Evolutionary conservation across 192 early-diverging fungal genomes (phyloP).

Genomic region (Umbelopsis vinacea): DNA sequence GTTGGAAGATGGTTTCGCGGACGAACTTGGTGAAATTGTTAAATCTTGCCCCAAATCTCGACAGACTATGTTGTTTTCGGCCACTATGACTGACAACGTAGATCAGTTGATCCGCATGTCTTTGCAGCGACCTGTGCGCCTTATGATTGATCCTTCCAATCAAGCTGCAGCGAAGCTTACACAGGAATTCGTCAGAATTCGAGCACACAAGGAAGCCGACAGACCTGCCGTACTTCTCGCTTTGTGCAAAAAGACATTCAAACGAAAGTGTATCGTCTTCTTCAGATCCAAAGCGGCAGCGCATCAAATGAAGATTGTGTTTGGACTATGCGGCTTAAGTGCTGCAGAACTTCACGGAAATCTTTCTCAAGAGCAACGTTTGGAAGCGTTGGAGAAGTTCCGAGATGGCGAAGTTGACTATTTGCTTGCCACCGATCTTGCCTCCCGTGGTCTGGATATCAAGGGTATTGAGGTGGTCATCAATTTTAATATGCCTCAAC

Average conservation of each 20-base stretch:
- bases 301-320: conserved; percentile 98
- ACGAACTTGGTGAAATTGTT: conserved; percentile 95
- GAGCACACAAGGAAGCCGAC: conserved; percentile 82
- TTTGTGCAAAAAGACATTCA: conserved; percentile 83
- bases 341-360: conserved; percentile 96
- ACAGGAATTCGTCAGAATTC: conserved; percentile 97
- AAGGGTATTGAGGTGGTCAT: conserved; percentile 96
- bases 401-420: conserved; percentile 84
- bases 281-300: conserved; percentile 94
- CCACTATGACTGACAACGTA: conserved; percentile 99
- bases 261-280: conserved; percentile 84
- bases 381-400: conserved; percentile 91
- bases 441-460: conserved; percentile 96
- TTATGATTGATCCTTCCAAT: conserved; percentile 88
- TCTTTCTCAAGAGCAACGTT: conserved; percentile 86
- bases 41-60: conserved; percentile 82
- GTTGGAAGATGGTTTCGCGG: conserved; percentile 97
- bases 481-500: conserved; percentile 97
- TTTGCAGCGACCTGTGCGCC: conserved; percentile 83
- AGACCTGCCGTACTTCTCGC: conserved; percentile 86
- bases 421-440: conserved; percentile 95
- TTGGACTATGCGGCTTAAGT: conserved; percentile 85
- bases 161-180: conserved; percentile 75
- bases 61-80: conserved; percentile 99
- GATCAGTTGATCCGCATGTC: conserved; percentile 95